Evolutionary conservation across 192 early-diverging fungal species (phyloP).

Genomic region (Lunasporangiospora selenospora): DNA sequence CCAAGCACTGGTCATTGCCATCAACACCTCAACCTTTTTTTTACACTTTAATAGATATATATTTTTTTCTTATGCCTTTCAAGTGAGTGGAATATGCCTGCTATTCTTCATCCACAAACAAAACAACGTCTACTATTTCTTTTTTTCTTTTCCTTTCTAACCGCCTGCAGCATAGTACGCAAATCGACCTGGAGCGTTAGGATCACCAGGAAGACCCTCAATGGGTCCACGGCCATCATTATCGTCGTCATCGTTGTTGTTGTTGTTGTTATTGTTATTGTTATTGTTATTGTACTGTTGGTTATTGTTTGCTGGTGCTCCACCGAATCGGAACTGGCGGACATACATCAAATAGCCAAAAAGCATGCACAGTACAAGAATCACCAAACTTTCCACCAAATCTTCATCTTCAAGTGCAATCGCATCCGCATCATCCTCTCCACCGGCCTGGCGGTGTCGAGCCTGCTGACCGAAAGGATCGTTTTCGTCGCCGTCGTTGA

Average conservation of each 20-base stretch:
- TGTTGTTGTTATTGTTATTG: conserved; percentile 4
- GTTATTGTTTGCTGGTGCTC: conserved; percentile 18
- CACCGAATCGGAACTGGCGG: conserved; percentile 58
- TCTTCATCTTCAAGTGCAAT: conserved; percentile 57
- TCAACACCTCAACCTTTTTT: no score
- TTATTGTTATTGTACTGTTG: conserved; percentile 9
- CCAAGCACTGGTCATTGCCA: no score
- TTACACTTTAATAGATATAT: no score
- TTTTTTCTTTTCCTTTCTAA: not conserved
- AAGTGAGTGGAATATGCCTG: no score
- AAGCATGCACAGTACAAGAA: conserved; percentile 56
- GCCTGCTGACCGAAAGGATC: conserved; percentile 29
- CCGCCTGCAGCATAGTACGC: conserved; percentile 46
- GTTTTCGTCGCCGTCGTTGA: conserved; percentile 31
- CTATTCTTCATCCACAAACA: no score
- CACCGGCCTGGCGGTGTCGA: conserved; percentile 7
- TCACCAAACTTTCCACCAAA: conserved; percentile 59
- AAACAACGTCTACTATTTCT: no score
- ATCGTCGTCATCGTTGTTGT: not conserved
- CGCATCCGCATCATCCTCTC: conserved; percentile 38
- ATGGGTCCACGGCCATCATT: not conserved
- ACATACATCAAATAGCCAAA: conserved; percentile 67
- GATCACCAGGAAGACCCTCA: conserved; percentile 27
- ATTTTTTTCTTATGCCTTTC: no score
- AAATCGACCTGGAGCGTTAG: conserved; percentile 30